Conservation (phyloP, 2,329 filamentous ascomycete genomes). For the Fusarium fujikuroi region DNA sequence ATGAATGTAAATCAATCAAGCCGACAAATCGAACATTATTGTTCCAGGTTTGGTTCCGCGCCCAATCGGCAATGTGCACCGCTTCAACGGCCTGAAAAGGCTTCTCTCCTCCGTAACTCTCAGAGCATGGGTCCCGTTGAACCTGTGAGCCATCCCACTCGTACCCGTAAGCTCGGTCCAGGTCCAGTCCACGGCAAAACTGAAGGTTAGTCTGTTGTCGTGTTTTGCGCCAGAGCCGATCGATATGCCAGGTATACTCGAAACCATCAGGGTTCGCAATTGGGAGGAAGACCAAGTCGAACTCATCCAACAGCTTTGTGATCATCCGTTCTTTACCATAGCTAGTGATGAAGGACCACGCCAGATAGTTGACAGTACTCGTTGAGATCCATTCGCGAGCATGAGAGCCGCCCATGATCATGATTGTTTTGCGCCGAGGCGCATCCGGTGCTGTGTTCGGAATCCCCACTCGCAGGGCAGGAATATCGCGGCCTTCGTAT, state of each 20-base stretch:
- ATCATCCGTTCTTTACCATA: slow-evolving; percentile 79
- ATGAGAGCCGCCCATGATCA: slow-evolving; percentile 88
- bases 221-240: slow-evolving; percentile 96
- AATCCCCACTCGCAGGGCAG: slow-evolving; percentile 79
- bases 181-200: slow-evolving; percentile 88
- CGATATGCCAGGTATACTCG: slow-evolving; percentile 90
- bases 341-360: slow-evolving; percentile 85
- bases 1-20: slow-evolving; percentile 91
- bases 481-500: slow-evolving; percentile 88
- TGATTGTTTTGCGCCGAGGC: slow-evolving; percentile 75
- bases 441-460: slow-evolving; percentile 55
- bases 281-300: slow-evolving; percentile 89
- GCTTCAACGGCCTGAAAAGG: slow-evolving; percentile 89
- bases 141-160: slow-evolving; percentile 79
- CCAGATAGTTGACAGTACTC: slow-evolving; percentile 89
- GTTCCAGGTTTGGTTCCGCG: slow-evolving; percentile 78
- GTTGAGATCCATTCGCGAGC: slow-evolving; percentile 97
- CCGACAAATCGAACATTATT: slow-evolving; percentile 83
- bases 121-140: slow-evolving; percentile 84
- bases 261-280: slow-evolving; percentile 95
- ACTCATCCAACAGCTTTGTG: slow-evolving; percentile 81
- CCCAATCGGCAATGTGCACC: slow-evolving; percentile 80
- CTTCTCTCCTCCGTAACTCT: slow-evolving; percentile 84
- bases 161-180: slow-evolving; percentile 88
- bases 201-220: slow-evolving; percentile 82